Evolutionary conservation across 371 early-diverging fungal species (phyloP).

Genomic region (Dipsacomyces acuminosporus): DNA sequence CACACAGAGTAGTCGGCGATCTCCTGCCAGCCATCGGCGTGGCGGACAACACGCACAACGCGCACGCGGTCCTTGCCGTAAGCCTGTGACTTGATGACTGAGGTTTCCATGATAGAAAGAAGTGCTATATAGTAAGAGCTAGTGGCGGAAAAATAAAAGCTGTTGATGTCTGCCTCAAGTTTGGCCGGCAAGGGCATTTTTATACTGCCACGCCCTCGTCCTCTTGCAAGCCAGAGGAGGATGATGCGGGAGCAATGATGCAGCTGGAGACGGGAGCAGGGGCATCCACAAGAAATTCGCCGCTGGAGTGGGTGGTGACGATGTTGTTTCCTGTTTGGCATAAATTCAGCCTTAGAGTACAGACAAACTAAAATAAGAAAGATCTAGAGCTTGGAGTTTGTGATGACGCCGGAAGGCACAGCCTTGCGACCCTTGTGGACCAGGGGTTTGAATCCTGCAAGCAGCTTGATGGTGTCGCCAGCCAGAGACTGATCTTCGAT

Average conservation of each 20-base stretch:
- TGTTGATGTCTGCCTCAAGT: neutral
- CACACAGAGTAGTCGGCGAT: constrained; percentile 73
- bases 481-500: constrained; percentile 57
- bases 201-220: too few relatives aligned
- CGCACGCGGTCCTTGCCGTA: constrained; percentile 80
- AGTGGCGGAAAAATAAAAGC: too few relatives aligned
- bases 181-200: too few relatives aligned
- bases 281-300: neutral
- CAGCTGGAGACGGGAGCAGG: neutral
- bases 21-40: constrained; percentile 57
- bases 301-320: too few relatives aligned
- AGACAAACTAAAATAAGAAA: neutral
- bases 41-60: constrained; percentile 69
- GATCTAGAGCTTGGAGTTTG: constrained; percentile 17
- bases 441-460: constrained; percentile 29
- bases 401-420: constrained; percentile 18
- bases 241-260: too few relatives aligned
- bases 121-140: neutral
- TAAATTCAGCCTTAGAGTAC: neutral
- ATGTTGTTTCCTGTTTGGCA: too few relatives aligned
- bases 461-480: constrained; percentile 42
- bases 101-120: constrained; percentile 35
- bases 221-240: too few relatives aligned
- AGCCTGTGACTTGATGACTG: constrained; percentile 54
- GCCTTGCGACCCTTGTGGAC: constrained; percentile 48